Percentiles rank a stretch among this genome's conserved stretches.
These are phyloP conservation scores for Xenoacremonium recifei DNA, from an alignment of 2,329 filamentous ascomycete genomes.

Conservation along the genomic window DNA sequence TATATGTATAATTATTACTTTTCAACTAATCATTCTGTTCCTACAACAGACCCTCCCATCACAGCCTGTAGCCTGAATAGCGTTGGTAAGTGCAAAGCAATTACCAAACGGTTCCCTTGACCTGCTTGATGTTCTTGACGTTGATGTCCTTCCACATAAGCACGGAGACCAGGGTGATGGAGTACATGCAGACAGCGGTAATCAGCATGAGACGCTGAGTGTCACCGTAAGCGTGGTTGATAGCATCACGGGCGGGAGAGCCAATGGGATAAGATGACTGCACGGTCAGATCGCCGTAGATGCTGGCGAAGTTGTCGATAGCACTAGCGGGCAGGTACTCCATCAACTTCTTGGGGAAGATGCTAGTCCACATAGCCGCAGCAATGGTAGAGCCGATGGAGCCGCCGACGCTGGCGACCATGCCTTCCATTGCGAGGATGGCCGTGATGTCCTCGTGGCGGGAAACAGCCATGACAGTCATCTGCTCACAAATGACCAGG, in stretches of 20 bases:
- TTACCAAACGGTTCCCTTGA: no score
- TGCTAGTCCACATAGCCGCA: constrained; percentile 19
- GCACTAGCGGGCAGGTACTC: constrained; percentile 32
- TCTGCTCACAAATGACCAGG: constrained; percentile 14
- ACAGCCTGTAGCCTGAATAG: no score
- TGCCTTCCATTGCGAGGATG: constrained; percentile 10
- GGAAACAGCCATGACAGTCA: constrained; percentile 9
- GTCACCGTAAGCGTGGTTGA: constrained; percentile 42
- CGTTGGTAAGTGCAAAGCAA: no score
- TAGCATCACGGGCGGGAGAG: constrained; percentile 36
- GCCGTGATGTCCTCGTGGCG: constrained; percentile 10
- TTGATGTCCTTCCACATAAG: constrained; percentile 22
- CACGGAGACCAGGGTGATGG: constrained; percentile 14
- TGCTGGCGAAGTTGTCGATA: constrained; percentile 38
- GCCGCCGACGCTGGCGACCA: constrained; percentile 12
- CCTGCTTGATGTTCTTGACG: constrained; percentile 13
- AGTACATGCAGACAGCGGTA: constrained; percentile 13
- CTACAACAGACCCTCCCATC: no score
- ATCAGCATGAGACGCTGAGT: constrained; percentile 37
- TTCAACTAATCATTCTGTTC: no score
- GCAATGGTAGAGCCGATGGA: constrained; percentile 9
- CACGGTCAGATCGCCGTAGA: constrained; percentile 31
- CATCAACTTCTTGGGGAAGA: constrained; percentile 36
- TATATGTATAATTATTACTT: no score
- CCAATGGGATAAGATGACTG: constrained; percentile 38